phyloP scores from a whole-genome alignment of 2,329 filamentous ascomycete species.

The Cordyceps farinosa region DNA sequence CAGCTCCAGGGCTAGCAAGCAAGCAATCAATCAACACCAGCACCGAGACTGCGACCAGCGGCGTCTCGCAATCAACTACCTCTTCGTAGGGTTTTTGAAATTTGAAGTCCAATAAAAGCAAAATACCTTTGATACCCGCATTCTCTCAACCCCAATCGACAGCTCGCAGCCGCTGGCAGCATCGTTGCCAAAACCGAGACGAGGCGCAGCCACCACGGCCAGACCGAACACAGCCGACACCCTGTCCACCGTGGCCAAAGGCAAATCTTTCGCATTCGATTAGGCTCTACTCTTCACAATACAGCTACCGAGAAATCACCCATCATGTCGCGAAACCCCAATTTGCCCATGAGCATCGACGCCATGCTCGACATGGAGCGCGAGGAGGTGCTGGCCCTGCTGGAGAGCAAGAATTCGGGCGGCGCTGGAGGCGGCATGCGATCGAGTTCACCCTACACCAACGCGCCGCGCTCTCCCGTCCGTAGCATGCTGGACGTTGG shows the following conservation, averaged over 20 bases:
- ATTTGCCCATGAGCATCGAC: slow-evolving; percentile 67
- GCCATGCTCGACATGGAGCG: slow-evolving; percentile 74
- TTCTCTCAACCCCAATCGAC: neutral
- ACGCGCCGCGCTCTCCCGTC: slow-evolving; percentile 61
- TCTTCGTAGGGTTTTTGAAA: neutral
- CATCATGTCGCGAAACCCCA: slow-evolving; percentile 31
- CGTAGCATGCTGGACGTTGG: slow-evolving; percentile 65
- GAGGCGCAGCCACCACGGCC: neutral
- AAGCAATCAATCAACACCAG: neutral
- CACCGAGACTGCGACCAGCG: neutral
- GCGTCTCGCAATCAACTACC: neutral
- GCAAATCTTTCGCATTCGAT: neutral
- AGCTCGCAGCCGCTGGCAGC: neutral
- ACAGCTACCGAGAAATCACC: neutral
- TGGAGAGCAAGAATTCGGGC: slow-evolving; percentile 49
- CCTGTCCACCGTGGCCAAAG: neutral
- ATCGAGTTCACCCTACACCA: slow-evolving; percentile 52
- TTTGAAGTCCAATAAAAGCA: neutral
- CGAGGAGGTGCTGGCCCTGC: slow-evolving; percentile 65
- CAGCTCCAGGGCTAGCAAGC: neutral
- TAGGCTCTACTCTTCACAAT: neutral
- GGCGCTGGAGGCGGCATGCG: slow-evolving; percentile 38
- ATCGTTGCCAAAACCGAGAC: neutral
- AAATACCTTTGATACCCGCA: neutral
- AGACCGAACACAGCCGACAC: slow-evolving; percentile 1